A percentile compares a stretch with the other conserved stretches of the same genome.
Conservation (phyloP, 768 basidiomycete species). For the Asterophora parasitica region DNA sequence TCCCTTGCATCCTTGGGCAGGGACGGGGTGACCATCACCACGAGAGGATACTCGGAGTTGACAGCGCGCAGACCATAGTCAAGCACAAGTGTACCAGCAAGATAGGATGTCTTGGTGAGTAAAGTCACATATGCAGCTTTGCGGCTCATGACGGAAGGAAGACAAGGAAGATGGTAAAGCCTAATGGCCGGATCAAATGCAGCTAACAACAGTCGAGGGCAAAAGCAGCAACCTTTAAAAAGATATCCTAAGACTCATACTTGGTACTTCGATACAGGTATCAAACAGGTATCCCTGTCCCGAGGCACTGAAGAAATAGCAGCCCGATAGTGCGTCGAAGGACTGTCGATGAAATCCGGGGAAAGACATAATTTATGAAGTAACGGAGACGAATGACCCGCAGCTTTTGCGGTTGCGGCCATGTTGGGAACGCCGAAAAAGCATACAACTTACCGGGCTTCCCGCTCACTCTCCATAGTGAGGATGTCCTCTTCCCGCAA, state of each 20-base stretch:
- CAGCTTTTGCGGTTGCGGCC: too few relatives aligned
- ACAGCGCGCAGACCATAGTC: slow-evolving; percentile 49
- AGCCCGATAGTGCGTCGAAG: slow-evolving; percentile 11
- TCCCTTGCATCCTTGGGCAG: slow-evolving; percentile 47
- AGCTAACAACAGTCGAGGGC: too few relatives aligned
- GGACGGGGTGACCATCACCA: slow-evolving; percentile 68
- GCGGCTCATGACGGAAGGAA: slow-evolving; percentile 23
- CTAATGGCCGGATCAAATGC: background rate
- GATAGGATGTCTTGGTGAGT: slow-evolving; percentile 67
- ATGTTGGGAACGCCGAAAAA: background rate
- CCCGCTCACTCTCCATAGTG: slow-evolving; percentile 96
- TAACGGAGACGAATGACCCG: slow-evolving; percentile 39
- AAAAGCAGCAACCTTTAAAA: too few relatives aligned
- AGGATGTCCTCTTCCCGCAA: slow-evolving; percentile 95
- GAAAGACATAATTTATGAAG: slow-evolving; percentile 5
- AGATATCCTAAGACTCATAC: too few relatives aligned
- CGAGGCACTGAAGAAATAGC: slow-evolving; percentile 5
- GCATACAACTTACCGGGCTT: slow-evolving; percentile 79
- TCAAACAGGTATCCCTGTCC: slow-evolving; percentile 6
- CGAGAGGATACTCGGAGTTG: slow-evolving; percentile 64
- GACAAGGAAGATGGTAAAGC: background rate
- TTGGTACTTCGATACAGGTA: background rate
- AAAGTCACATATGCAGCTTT: slow-evolving; percentile 71
- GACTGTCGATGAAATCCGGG: slow-evolving; percentile 10
- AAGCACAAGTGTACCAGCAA: slow-evolving; percentile 60